Base-by-base conservation (phyloP, 768 basidiomycete genomes). In the Tremella mesenterica region DNA sequence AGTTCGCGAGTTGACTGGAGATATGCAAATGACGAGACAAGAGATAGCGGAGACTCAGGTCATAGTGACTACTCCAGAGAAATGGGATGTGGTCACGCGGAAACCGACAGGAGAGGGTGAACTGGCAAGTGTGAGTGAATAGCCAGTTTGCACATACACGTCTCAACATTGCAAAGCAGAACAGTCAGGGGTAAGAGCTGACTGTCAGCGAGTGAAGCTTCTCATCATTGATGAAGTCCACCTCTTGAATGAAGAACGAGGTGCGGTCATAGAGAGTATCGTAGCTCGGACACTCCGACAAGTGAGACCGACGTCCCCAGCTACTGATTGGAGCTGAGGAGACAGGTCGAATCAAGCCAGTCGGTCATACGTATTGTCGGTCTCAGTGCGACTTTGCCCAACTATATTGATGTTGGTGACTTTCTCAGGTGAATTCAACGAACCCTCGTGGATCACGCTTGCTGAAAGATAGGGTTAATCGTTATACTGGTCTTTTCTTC, bases 21-120 rank as follows among this genome's bases (percentile, higher is more conserved):
- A 99, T 66, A 97, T 97, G 92, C 95, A 97, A 72, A 75, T 99
- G 71, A 89, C 95, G 14, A 85, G 86, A 72, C 79, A 83, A 31
- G 93, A 97, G 75, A 91, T 99, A 55, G 85, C 86, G 1, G 83
- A 86, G 72, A 97, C 95, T 9, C 93, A 96, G 68, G 85, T 99
- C 41, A 97, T 99, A 54, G 91, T 99, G 6, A 99, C 95, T 1
- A 99, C 95, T 1, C 95, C 95, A 0, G 95, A 99, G 72, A 99
- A 99, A 73, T 99, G 95, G 95, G 95, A 97, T 61, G 95, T 99
- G 0, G 95, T 99, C 2, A 99, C 95, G 8, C 78, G 95, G 57
- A 97, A 95, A 70, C 90, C 93, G 0, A 90, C 86, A 0, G 91
- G 92, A 7, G 95, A 97, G 75, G 93, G 91, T 12, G 92, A 97